These are phyloP conservation scores for Chionographis japonica DNA, from an alignment of 106 monocot species.

Conservation along the genomic window DNA sequence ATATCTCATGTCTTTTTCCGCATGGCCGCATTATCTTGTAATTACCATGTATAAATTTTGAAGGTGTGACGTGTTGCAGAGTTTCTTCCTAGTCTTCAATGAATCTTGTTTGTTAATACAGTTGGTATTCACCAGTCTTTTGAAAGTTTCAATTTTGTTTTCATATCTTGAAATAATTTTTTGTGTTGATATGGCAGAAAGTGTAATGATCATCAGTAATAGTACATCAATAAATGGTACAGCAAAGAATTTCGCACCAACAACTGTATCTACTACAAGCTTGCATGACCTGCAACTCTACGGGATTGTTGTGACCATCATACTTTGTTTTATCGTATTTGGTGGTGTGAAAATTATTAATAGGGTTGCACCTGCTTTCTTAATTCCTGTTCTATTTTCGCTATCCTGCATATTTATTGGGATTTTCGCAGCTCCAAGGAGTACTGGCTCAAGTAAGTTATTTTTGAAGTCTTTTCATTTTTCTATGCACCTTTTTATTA, in stretches of 20 bases:
- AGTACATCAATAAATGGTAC: slow-evolving; percentile 58
- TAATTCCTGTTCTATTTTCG: slow-evolving; percentile 82
- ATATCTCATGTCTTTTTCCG: too few species aligned
- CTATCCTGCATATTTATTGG: slow-evolving; percentile 94
- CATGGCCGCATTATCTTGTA: too few species aligned
- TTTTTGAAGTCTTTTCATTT: background rate
- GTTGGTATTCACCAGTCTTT: too few species aligned
- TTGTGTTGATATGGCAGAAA: slow-evolving; percentile 33
- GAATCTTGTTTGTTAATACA: too few species aligned
- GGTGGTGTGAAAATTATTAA: slow-evolving; percentile 98
- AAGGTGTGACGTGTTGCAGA: too few species aligned
- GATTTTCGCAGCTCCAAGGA: slow-evolving; percentile 64
- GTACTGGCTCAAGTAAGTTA: slow-evolving; percentile 71
- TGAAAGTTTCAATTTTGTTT: background rate
- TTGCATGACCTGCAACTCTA: slow-evolving; percentile 89
- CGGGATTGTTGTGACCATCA: slow-evolving; percentile 81
- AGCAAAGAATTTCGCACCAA: slow-evolving; percentile 26
- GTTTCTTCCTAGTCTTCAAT: too few species aligned
- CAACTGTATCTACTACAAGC: slow-evolving; percentile 65
- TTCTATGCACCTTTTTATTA: too few species aligned
- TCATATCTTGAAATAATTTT: slow-evolving; percentile 6
- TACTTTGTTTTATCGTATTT: slow-evolving; percentile 97
- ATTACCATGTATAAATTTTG: too few species aligned
- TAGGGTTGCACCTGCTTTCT: slow-evolving; percentile 88
- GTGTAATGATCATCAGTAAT: slow-evolving; percentile 58